Evolutionary conservation across 176 grass and related monocot genomes (phyloP), one percentile per base, ranked within the genome.

Genomic region (Cenchrus fungigraminus): DNA sequence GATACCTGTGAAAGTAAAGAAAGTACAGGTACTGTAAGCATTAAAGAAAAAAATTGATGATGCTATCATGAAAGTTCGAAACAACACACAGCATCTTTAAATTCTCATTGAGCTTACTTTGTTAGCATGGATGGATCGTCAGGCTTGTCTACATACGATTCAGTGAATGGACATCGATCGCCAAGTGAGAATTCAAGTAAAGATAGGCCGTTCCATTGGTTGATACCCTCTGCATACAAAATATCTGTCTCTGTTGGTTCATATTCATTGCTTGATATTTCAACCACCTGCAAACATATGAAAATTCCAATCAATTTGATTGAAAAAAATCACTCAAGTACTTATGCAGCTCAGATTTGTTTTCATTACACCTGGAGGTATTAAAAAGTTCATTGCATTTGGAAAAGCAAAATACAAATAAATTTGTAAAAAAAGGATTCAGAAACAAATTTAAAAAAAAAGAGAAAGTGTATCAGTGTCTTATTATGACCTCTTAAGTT

Each of bases 201-300:
- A 29, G 89, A 68, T 19, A 94, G 86, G 13, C 89, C 89, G 50
- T 94, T 91, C 68, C 92, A 87, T 83, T 94, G 89, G 73, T 88
- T 94, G 40, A 91, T 85, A 87, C 92, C 92, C 89, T 94, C 89
- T 16, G 92, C 87, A 63, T 91, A 90, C 34, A 94, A 75, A 61
- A 94, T 92, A 79, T 94, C 92, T 62, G 47, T 91, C 71, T 94
- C 89, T n/a, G 92, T 87, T 73, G 92, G 92, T 40, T 90, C 92
- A 67, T 94, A 94, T 65, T 94, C 92, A 4, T 94, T 94, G 68
- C 92, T 94, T 43, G 92, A 94, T 66, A 94, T 77, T 71, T 94
- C 89, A 84, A 90, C 81, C 46, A 86, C 92, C 92, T 94, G 77
- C 86, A 91, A 90, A 69, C 32, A 80, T 59, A 9, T 52, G 34